These are phyloP conservation scores for Aulographum hederae DNA, from an alignment of 2,329 filamentous ascomycete genomes.

Conservation along the genomic window DNA sequence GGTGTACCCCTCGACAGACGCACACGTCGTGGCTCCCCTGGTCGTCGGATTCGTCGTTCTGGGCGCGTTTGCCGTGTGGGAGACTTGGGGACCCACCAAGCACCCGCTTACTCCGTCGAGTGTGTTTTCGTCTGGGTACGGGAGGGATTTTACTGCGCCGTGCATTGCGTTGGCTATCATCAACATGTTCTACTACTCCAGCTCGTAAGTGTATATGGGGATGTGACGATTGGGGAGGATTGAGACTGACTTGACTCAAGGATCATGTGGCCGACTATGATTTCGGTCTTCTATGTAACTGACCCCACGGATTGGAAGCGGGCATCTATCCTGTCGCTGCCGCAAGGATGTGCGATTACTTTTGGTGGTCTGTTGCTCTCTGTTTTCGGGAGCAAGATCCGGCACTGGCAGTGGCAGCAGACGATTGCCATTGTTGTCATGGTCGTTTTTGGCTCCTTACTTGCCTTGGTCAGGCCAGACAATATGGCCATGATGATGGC, in stretches of 20 bases:
- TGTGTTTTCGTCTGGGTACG: constrained; percentile 25
- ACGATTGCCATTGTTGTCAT: constrained; percentile 25
- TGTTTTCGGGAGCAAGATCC: constrained; percentile 22
- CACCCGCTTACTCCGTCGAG: constrained; percentile 23
- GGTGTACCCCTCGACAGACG: constrained; percentile 9
- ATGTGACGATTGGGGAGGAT: too few relatives aligned
- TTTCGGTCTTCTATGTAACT: constrained; percentile 9
- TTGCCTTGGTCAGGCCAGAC: constrained; percentile 24
- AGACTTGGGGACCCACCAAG: constrained; percentile 12
- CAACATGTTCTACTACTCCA: constrained; percentile 34
- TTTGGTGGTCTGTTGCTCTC: constrained; percentile 10
- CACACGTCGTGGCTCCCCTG: constrained; percentile 15
- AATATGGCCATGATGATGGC: constrained; percentile 28
- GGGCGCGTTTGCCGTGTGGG: constrained; percentile 14
- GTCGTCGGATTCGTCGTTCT: constrained; percentile 14
- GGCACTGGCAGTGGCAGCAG: constrained; percentile 29
- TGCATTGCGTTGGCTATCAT: constrained; percentile 26
- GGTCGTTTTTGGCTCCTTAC: constrained; percentile 27
- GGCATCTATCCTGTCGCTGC: constrained; percentile 14
- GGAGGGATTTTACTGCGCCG: constrained; percentile 29
- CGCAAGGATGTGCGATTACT: constrained; percentile 22
- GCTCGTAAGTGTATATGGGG: too few relatives aligned
- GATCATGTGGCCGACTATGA: constrained; percentile 23
- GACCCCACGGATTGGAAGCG: background rate
- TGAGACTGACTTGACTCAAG: too few relatives aligned